Conservation (phyloP, 1,284 basidiomycete species). For the Malassezia japonica region DNA sequence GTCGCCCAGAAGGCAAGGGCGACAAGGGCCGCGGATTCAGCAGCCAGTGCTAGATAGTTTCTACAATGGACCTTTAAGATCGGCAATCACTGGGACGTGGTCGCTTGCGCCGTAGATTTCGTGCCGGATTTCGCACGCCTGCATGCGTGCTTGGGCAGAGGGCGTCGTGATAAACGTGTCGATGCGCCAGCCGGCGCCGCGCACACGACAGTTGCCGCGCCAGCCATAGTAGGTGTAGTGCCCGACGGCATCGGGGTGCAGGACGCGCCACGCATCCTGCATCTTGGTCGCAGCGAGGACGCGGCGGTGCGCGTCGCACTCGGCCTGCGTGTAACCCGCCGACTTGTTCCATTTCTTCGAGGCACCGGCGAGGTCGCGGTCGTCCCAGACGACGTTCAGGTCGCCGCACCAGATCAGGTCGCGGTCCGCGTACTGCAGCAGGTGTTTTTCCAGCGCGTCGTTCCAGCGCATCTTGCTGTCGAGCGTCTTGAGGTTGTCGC, state of each 20-base stretch:
- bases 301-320: slow-evolving; percentile 51
- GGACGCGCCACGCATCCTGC: slow-evolving; percentile 57
- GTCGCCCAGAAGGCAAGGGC: slow-evolving; percentile 23
- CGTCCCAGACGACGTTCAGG: slow-evolving; percentile 64
- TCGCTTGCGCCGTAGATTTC: slow-evolving; percentile 78
- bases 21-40: slow-evolving; percentile 25
- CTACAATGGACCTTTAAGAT: slow-evolving; percentile 8
- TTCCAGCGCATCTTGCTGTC: slow-evolving; percentile 35
- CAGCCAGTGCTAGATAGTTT: slow-evolving; percentile 35
- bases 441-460: slow-evolving; percentile 54
- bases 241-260: slow-evolving; percentile 57
- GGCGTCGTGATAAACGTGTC: slow-evolving; percentile 58
- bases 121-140: slow-evolving; percentile 68
- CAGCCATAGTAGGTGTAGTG: slow-evolving; percentile 80
- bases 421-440: slow-evolving; percentile 65
- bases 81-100: slow-evolving; percentile 56
- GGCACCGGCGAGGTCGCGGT: slow-evolving; percentile 47
- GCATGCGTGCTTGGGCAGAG: slow-evolving; percentile 53
- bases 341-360: slow-evolving; percentile 51
- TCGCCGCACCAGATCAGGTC: slow-evolving; percentile 84
- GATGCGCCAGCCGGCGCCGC: slow-evolving; percentile 75
- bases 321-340: slow-evolving; percentile 53
- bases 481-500: slow-evolving; percentile 58
- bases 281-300: slow-evolving; percentile 40
- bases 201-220: slow-evolving; percentile 67